Percentiles rank a stretch among this genome's conserved stretches.
Evolutionary conservation across 1,139 yeast genomes (phyloP).

Genomic region (Yamadazyma songkhlaensis): DNA sequence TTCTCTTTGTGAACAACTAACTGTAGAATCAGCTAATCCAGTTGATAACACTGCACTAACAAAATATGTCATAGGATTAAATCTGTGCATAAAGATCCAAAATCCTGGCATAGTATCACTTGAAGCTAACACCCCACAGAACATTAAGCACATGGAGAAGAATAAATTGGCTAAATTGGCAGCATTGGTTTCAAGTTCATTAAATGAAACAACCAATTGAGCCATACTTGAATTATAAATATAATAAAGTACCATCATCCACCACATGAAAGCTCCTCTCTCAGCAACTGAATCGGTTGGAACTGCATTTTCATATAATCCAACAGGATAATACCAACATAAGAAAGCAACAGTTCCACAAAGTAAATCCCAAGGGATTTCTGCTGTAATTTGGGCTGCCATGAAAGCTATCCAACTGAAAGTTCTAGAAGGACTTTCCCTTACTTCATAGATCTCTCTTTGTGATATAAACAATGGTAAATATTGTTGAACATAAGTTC

Average conservation of each 20-base stretch:
- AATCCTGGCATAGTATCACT: slow-evolving; percentile 46
- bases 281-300: slow-evolving; percentile 25
- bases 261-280: slow-evolving; percentile 70
- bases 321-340: slow-evolving; percentile 44
- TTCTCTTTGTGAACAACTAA: slow-evolving; percentile 27
- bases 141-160: slow-evolving; percentile 59
- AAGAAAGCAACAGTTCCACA: slow-evolving; percentile 35
- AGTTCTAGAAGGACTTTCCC: slow-evolving; percentile 75
- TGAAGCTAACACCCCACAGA: slow-evolving; percentile 83
- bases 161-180: slow-evolving; percentile 63
- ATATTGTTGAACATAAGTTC: slow-evolving; percentile 68
- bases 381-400: slow-evolving; percentile 33
- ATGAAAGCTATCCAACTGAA: slow-evolving; percentile 49
- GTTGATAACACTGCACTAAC: slow-evolving; percentile 38
- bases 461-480: slow-evolving; percentile 69
- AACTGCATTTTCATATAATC: slow-evolving; percentile 32
- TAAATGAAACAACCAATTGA: slow-evolving; percentile 59
- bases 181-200: slow-evolving; percentile 69
- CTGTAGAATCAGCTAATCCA: slow-evolving; percentile 25
- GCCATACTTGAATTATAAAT: slow-evolving; percentile 65
- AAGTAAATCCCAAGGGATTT: slow-evolving; percentile 31
- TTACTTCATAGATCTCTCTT: slow-evolving; percentile 78
- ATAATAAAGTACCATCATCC: slow-evolving; percentile 52
- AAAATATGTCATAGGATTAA: slow-evolving; percentile 67
- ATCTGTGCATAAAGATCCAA: slow-evolving; percentile 60